Percentiles rank a stretch among this genome's conserved stretches.
Evolutionary conservation across 2,329 filamentous ascomycete species (phyloP).

Genomic region (Scedosporium minutisporum): DNA sequence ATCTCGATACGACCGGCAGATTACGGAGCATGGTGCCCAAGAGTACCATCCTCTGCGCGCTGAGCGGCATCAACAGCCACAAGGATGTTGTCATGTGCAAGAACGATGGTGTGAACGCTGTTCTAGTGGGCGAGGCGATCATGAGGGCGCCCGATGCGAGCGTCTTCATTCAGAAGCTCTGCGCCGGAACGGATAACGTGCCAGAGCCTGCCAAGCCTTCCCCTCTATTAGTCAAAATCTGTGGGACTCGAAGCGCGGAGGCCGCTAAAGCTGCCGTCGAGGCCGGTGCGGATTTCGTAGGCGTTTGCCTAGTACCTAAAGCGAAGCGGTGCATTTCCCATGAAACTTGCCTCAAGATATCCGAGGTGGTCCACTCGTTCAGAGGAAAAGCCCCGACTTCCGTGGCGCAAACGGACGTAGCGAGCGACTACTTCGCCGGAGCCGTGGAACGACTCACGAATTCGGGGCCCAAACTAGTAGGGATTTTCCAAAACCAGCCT

Average conservation of each 20-base stretch:
- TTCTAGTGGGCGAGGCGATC: conserved; percentile 89
- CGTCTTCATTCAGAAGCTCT: conserved; percentile 73
- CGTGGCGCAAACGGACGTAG: conserved; percentile 19
- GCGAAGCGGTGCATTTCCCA: conserved; percentile 71
- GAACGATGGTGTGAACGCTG: conserved; percentile 80
- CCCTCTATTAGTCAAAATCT: conserved; percentile 78
- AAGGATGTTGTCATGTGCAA: conserved; percentile 83
- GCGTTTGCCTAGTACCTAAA: conserved; percentile 81
- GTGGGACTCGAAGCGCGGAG: conserved; percentile 76
- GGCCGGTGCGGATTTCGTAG: conserved; percentile 82
- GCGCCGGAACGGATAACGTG: conserved; percentile 44
- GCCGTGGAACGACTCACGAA: conserved; percentile 37
- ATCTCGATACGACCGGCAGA: conserved; percentile 82
- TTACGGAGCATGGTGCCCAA: conserved; percentile 79
- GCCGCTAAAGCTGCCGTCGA: conserved; percentile 72
- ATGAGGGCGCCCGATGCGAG: conserved; percentile 83
- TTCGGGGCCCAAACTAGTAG: conserved; percentile 67
- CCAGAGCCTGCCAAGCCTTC: conserved; percentile 25
- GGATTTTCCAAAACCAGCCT: conserved; percentile 89
- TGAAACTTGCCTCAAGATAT: conserved; percentile 73
- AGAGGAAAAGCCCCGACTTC: conserved; percentile 11
- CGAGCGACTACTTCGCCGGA: conserved; percentile 63
- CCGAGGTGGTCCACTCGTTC: conserved; percentile 57
- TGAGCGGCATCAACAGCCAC: conserved; percentile 86
- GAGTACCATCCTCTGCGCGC: conserved; percentile 79